These are phyloP conservation scores for Annulohypoxylon truncatum DNA, from an alignment of 2,329 filamentous ascomycete species.

Conservation along the genomic window DNA sequence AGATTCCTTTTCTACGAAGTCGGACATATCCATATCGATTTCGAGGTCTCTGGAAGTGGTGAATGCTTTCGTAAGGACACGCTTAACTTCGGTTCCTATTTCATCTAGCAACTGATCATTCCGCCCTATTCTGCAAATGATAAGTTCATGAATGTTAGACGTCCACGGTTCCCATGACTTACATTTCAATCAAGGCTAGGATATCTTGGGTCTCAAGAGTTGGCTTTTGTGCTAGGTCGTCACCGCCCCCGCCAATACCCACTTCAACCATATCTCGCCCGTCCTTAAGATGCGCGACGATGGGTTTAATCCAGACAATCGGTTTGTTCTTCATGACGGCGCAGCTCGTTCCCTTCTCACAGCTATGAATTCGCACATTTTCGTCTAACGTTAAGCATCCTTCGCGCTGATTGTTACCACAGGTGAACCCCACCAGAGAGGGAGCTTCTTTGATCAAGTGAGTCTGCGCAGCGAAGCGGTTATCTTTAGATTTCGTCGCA, in stretches of 20 bases:
- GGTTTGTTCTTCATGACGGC: slow-evolving; percentile 58
- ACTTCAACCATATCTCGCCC: slow-evolving; percentile 76
- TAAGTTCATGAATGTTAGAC: slow-evolving; percentile 2
- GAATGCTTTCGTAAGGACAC: slow-evolving; percentile 41
- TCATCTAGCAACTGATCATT: slow-evolving; percentile 10
- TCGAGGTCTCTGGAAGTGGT: slow-evolving; percentile 50
- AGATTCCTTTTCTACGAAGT: slow-evolving; percentile 43
- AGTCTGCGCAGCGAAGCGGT: slow-evolving; percentile 54
- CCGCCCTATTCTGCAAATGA: slow-evolving; percentile 4
- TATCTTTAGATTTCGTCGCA: slow-evolving; percentile 56
- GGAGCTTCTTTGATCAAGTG: slow-evolving; percentile 70
- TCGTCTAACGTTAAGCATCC: slow-evolving; percentile 78
- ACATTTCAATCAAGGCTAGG: slow-evolving; percentile 59
- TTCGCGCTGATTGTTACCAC: slow-evolving; percentile 75
- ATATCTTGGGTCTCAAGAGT: slow-evolving; percentile 68
- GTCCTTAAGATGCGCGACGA: slow-evolving; percentile 72
- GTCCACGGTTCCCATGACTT: slow-evolving; percentile 28
- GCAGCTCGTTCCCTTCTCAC: slow-evolving; percentile 78
- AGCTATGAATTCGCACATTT: slow-evolving; percentile 81
- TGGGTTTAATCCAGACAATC: slow-evolving; percentile 81
- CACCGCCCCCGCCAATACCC: slow-evolving; percentile 82
- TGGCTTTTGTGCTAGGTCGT: slow-evolving; percentile 75
- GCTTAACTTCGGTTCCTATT: slow-evolving; percentile 18
- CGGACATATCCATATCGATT: slow-evolving; percentile 49
- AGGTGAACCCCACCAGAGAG: slow-evolving; percentile 76